phyloP scores from a whole-genome alignment of 2,329 filamentous ascomycete genomes.

The Neonectria neomacrospora region DNA sequence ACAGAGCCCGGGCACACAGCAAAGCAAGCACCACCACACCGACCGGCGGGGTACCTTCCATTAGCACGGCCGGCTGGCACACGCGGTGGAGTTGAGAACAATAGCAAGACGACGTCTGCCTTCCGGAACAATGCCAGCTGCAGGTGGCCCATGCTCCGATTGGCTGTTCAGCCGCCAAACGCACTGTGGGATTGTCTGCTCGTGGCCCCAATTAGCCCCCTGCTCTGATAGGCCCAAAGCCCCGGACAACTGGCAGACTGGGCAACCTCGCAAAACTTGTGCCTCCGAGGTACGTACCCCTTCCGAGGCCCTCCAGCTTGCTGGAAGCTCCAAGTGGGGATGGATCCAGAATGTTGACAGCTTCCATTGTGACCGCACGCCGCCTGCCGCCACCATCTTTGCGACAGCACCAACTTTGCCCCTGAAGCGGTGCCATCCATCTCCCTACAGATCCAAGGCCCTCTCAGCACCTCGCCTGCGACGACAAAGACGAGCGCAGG shows the following conservation, averaged over 20 bases:
- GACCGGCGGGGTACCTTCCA: neutral
- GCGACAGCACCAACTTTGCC: neutral
- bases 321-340: constrained; percentile 33
- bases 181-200: constrained; percentile 28
- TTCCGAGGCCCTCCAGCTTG: neutral
- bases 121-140: constrained; percentile 36
- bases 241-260: constrained; percentile 4
- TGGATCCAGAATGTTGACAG: constrained; percentile 39
- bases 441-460: neutral
- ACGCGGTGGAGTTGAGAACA: constrained; percentile 17
- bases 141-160: constrained; percentile 34
- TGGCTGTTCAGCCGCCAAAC: constrained; percentile 38
- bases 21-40: neutral
- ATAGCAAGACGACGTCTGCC: constrained; percentile 15
- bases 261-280: neutral
- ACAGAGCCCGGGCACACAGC: too few species aligned
- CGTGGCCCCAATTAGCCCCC: constrained; percentile 1
- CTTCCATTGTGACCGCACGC: constrained; percentile 31
- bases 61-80: neutral
- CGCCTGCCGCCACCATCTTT: constrained; percentile 33
- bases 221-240: constrained; percentile 2
- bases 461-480: neutral
- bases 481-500: neutral
- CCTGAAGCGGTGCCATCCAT: too few species aligned
- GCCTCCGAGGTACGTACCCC: constrained; percentile 19